Evolutionary conservation across 164 flowering plant genomes (phyloP).

Genomic region (Macadamia integrifolia): DNA sequence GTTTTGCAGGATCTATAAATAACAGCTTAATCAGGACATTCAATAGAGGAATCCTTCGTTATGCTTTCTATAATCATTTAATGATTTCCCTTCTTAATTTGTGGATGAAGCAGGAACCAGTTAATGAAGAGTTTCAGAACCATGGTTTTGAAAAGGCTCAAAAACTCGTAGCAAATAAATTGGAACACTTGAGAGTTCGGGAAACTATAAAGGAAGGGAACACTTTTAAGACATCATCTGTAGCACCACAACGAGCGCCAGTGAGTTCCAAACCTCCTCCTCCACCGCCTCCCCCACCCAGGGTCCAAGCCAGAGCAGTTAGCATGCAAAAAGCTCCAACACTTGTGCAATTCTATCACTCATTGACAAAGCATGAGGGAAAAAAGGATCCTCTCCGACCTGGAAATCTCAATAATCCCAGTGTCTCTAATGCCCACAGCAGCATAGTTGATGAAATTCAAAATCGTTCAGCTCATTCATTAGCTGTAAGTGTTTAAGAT

Average conservation of each 20-base stretch:
- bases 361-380: slow-evolving; percentile 36
- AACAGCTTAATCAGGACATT: no score
- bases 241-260: slow-evolving; percentile 1
- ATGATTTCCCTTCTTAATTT: slow-evolving; percentile 4
- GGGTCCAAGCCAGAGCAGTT: slow-evolving; percentile 24
- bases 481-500: slow-evolving; percentile 42
- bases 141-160: slow-evolving; percentile 42
- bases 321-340: slow-evolving; percentile 36
- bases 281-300: slow-evolving; percentile 25
- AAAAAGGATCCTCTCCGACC: slow-evolving; percentile 22
- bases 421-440: slow-evolving; percentile 39
- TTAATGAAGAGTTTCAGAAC: slow-evolving; percentile 21
- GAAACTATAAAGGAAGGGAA: slow-evolving; percentile 8
- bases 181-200: slow-evolving; percentile 33
- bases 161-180: slow-evolving; percentile 40
- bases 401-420: slow-evolving; percentile 20
- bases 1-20: no score
- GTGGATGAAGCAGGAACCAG: slow-evolving; percentile 25
- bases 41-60: neutral
- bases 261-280: slow-evolving; percentile 18
- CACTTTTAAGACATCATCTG: slow-evolving; percentile 10
- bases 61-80: no score
- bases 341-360: slow-evolving; percentile 38
- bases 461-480: slow-evolving; percentile 62
- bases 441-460: slow-evolving; percentile 81